These are phyloP conservation scores for Oxytropis ochrocephala DNA, from an alignment of 306 rosid genomes.

Conservation along the genomic window DNA sequence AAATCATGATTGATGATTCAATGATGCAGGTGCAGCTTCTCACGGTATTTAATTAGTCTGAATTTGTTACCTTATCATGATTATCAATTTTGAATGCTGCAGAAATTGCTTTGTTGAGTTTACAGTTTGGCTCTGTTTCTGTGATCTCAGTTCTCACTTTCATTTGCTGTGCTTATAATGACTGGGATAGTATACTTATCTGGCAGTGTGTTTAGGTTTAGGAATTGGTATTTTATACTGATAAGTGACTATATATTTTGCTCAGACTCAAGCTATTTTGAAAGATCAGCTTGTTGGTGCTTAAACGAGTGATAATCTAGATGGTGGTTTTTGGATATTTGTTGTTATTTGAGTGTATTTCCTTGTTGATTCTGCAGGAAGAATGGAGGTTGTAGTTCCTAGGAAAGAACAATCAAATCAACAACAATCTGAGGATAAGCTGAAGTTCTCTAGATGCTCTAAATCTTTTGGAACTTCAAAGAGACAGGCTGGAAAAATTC, in stretches of 20 bases:
- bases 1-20: neutral
- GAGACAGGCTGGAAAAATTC: too few relatives aligned
- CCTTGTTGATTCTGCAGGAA: conserved; percentile 18
- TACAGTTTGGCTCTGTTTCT: too few relatives aligned
- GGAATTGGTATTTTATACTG: neutral
- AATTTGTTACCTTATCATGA: neutral
- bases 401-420: too few relatives aligned
- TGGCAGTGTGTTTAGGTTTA: neutral
- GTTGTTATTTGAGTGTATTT: neutral
- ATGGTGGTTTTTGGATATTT: neutral
- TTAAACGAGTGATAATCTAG: neutral
- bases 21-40: neutral
- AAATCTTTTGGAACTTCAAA: too few relatives aligned
- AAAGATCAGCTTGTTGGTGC: neutral
- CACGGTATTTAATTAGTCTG: neutral
- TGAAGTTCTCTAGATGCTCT: too few relatives aligned
- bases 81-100: neutral
- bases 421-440: too few relatives aligned
- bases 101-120: neutral
- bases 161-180: neutral
- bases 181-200: neutral
- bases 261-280: neutral
- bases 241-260: neutral
- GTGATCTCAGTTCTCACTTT: neutral
- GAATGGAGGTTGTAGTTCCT: conserved; percentile 47